Base-by-base conservation (phyloP, 331 rosid genomes). In the Saraca asoca region DNA sequence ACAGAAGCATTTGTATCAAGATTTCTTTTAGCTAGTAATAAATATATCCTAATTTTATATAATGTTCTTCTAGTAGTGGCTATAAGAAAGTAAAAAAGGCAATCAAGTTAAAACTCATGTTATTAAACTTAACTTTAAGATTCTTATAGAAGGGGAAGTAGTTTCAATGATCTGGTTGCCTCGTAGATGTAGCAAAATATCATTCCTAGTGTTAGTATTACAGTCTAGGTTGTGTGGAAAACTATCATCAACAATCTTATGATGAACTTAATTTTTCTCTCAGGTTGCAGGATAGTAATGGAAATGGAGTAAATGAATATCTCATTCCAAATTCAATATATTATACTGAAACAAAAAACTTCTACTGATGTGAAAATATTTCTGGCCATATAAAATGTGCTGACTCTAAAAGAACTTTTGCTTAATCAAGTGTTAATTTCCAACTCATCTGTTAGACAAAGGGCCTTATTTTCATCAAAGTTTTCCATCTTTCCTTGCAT, bases 391-490 rank as follows among this genome's bases (percentile, higher is more conserved):
- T 7, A 9, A 8, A 0, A 5, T 9, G 4, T 2, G 11, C 46
- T 42, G 2, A 60, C 8, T 17, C 43, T 20, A 0, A 10, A 42
- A 13, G 66, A 42, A 43, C 6, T 12, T 9, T 61, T 17, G 12
- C 6, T 6, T 19, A 12, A 61, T 5, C 38, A 13, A 61, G 39
- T 24, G 7, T 3, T 8, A 49, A 18, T 7, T 11, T 41, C 2
- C 9, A 51, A 64, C 48, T 58, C 65, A 73, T 83, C 87, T 71
- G 87, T 79, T 37, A 44, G 60, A 42, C 87, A 81, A 62, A 86
- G 89, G 45, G 19, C 79, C 88, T 81, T 80, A 50, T 79, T 70
- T 11, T 74, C 85, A 9, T 70, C 95, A 86, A 74, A 79, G 87
- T 31, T 83, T 51, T 16, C 80, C 80, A 69, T 72, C 83, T 48